Base-by-base conservation (phyloP, 495 filamentous ascomycete genomes). In the Penicillium alfredii region DNA sequence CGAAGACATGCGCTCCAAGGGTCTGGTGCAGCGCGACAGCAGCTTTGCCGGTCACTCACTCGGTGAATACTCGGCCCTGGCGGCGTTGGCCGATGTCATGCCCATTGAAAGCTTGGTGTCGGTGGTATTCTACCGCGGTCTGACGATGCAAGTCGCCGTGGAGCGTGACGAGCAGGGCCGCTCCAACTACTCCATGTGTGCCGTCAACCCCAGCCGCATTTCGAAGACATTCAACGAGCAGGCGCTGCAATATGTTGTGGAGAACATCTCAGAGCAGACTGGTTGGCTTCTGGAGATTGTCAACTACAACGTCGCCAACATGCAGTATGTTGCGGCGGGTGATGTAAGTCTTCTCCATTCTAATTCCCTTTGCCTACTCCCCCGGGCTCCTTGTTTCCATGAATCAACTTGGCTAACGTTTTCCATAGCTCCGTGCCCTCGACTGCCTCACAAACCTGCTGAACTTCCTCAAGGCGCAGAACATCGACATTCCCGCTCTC, bases 101-200 rank as follows among this genome's bases (percentile, higher is more conserved):
- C 93, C 93, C 8, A 97, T 99, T 56, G 93, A 99, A 72, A 88
- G 82, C 54, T 76, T 99, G 56, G 92, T 99, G 0, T 94, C 92
- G 1, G 92, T 99, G 15, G 92, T 97, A 38, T 99, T 99, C 73
- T 99, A 99, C 70, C 86, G 92, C 54, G 92, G 92, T 54, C 71
- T 99, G 45, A 99, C 92, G 11, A 99, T 99, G 92, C 92, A 99
- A 63, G 93, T 99, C 31, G 92, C 92, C 24, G 92, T 99, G 49
- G 93, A 97, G 63, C 88, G 92, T 57, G 92, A 99, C 61, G 88
- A 78, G 37, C 66, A 77, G 40, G 92, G 92, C 34, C 84, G 92
- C 27, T 94, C 87, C 33, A 97, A 94, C 69, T 99, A 99, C 70
- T 84, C 82, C 32, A 99, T 99, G 92, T 93, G 88, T 57, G 92